Evolutionary conservation across 2,329 filamentous ascomycete species (phyloP).

Genomic region (Fonsecaea pedrosoi): DNA sequence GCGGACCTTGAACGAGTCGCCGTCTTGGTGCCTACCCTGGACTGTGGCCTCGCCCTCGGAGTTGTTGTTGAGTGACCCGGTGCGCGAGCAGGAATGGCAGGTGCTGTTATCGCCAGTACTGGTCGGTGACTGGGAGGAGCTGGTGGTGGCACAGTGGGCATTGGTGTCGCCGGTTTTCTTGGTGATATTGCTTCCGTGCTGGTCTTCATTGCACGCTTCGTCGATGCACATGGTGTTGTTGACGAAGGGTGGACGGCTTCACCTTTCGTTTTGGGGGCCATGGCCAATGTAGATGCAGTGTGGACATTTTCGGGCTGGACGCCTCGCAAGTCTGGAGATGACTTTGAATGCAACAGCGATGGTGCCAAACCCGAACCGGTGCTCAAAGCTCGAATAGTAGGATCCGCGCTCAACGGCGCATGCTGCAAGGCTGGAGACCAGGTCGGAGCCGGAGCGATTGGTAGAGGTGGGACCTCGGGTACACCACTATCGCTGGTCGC

Average conservation of each 20-base stretch:
- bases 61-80: conserved; percentile 19
- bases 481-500: neutral
- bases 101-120: neutral
- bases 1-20: neutral
- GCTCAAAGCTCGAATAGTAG: conserved; percentile 32
- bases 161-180: conserved; percentile 1
- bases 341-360: conserved; percentile 7
- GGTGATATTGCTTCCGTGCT: conserved; percentile 2
- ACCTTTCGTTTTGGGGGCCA: neutral
- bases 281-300: neutral
- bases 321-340: conserved; percentile 10
- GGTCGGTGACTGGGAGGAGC: neutral
- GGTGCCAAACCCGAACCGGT: conserved; percentile 14
- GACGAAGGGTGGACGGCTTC: neutral
- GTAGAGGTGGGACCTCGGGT: conserved; percentile 16
- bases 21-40: neutral
- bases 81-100: conserved; percentile 25
- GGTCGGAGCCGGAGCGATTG: conserved; percentile 24
- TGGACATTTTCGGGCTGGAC: conserved; percentile 6
- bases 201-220: neutral
- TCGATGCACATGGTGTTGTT: neutral
- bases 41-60: neutral
- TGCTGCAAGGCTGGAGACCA: conserved; percentile 33
- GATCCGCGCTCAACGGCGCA: conserved; percentile 34
- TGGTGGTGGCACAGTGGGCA: conserved; percentile 11